Evolutionary conservation across 2,329 filamentous ascomycete species (phyloP), one percentile per base, ranked within the genome.

Genomic region (Byssochlamys sp.): DNA sequence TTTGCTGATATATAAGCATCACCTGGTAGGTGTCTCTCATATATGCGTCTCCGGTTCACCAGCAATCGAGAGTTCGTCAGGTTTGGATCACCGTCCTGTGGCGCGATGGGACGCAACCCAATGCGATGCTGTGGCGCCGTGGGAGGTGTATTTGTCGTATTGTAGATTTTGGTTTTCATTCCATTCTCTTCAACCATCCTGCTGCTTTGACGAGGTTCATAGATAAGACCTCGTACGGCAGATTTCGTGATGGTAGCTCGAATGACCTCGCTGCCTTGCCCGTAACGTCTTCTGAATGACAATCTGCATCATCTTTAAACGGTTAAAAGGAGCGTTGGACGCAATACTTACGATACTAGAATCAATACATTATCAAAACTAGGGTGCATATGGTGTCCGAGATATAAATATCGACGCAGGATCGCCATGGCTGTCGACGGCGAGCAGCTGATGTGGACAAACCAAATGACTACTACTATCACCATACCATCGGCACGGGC

Each of bases 1-100:
- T 80, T 76, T 0, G 77, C 78, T 0, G 78, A 79, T 55, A 80
- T 73, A 61, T 76, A 80, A 6, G 77, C 75, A 39, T 77, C 70
- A 3, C 78, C 77, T 0, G 77, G 77, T 12, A 80, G 71, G 25
- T 67, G 71, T 24, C 77, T 74, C 62, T 81, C 78, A 56, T 80
- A 80, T 48, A 80, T 73, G 57, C 78, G 78, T 65, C 72, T 69
- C 55, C 71, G 64, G 62, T 77, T 71, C 54, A 73, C 60, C 45
- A 69, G 64, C 29, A 74, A 62, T 25, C 71, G 70, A 28, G 71
- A 68, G 57, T 75, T 69, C 3, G 71, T 62, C 57, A 71, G 65
- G 56, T 76, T 75, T 12, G 66, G 71, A 60, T 75, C 73, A 2
- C 12, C 35, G n/a, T 39, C 12, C 11, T 39, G 35, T n/a, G 35